phyloP scores from a whole-genome alignment of 257 asterid genomes.

The Gentiana macrophylla region DNA sequence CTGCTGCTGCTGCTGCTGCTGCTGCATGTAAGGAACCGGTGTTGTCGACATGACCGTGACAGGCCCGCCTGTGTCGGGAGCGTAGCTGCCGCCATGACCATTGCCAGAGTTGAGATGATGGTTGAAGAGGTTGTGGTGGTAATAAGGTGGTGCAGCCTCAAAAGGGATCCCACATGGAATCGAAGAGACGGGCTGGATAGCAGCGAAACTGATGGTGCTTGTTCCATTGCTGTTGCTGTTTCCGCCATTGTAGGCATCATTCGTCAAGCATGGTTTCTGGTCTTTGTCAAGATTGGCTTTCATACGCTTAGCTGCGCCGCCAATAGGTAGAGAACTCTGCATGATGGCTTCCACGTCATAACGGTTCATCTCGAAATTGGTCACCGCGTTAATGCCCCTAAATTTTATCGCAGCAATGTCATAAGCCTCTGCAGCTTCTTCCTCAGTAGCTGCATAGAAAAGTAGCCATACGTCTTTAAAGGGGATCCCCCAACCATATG shows the following conservation, averaged over 20 bases:
- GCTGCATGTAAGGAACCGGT: conserved; percentile 38
- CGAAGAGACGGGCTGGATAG: conserved; percentile 35
- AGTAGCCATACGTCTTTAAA: not conserved
- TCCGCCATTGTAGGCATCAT: conserved; percentile 21
- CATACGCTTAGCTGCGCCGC: conserved; percentile 73
- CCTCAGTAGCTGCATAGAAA: conserved; percentile 64
- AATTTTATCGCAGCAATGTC: conserved; percentile 96
- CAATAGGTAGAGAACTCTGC: conserved; percentile 76
- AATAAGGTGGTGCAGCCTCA: conserved; percentile 28
- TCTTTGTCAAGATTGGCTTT: conserved; percentile 51
- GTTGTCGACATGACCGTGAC: conserved; percentile 27
- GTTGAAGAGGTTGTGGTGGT: conserved; percentile 50
- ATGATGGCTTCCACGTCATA: conserved; percentile 79
- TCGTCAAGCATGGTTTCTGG: conserved; percentile 24
- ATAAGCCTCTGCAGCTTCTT: conserved; percentile 98
- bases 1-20: conserved; percentile 2
- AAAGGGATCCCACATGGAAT: conserved; percentile 59
- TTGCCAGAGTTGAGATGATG: conserved; percentile 20
- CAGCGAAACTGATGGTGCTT: conserved; percentile 44
- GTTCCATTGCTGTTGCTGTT: conserved; percentile 27
- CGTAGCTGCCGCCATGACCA: not conserved
- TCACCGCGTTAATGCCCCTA: conserved; percentile 75
- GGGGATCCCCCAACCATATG: no score
- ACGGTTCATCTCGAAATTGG: conserved; percentile 88
- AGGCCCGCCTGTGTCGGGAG: conserved; percentile 13